Percentiles rank a stretch among this genome's conserved stretches.
Evolutionary conservation across 345 rosid species (phyloP).

Genomic region (Atalantia buxifolia): DNA sequence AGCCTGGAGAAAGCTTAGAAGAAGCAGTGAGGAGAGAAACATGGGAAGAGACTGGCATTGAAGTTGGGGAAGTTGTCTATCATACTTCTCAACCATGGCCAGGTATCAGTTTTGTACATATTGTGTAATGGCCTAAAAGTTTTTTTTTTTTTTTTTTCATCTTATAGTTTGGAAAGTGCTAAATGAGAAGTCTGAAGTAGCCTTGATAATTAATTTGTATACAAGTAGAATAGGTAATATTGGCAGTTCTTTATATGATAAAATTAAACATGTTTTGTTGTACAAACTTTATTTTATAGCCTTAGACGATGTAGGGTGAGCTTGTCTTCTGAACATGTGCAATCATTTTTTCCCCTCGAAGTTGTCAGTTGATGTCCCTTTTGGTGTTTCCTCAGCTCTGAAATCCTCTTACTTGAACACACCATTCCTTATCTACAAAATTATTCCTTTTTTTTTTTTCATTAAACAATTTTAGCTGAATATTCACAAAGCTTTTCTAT

Average conservation of each 20-base stretch:
- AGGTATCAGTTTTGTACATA: conserved; percentile 39
- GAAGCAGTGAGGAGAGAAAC: conserved; percentile 98
- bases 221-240: background rate
- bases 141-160: background rate
- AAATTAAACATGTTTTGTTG: background rate
- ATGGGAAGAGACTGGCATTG: conserved; percentile 90
- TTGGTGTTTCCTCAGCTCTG: background rate
- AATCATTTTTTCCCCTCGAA: background rate
- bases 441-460: background rate
- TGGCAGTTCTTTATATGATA: background rate
- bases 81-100: conserved; percentile 99
- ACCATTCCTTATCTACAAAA: background rate
- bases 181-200: background rate
- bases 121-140: background rate
- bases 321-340: background rate
- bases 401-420: background rate
- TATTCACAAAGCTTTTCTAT: background rate
- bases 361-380: background rate
- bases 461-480: background rate
- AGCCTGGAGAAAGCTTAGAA: conserved; percentile 99
- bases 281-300: background rate
- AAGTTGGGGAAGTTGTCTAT: conserved; percentile 88
- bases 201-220: background rate
- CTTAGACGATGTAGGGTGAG: background rate
- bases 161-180: background rate